Evolutionary conservation across 1,284 basidiomycete species (phyloP).

Genomic region (Trichosporon sp.): DNA sequence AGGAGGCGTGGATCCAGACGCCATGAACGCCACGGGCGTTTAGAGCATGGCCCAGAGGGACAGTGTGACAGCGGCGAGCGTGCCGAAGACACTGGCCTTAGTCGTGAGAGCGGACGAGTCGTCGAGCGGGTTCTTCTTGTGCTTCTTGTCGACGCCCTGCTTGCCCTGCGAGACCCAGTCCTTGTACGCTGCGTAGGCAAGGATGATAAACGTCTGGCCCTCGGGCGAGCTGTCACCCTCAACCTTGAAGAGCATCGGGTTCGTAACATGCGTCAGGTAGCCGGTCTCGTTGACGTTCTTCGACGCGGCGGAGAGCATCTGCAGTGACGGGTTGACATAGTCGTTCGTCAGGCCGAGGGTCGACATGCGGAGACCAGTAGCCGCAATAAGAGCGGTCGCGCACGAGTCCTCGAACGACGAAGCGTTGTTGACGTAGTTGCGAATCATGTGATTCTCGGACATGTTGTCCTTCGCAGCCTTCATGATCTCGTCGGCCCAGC

Average conservation of each 20-base stretch:
- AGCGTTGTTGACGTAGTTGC: constrained; percentile 66
- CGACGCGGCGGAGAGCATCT: constrained; percentile 34
- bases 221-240: constrained; percentile 57
- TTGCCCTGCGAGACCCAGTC: constrained; percentile 60
- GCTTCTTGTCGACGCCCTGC: constrained; percentile 47
- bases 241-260: constrained; percentile 57
- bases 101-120: neutral
- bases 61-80: neutral
- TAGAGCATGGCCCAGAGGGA: neutral
- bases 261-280: constrained; percentile 65
- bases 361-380: constrained; percentile 61
- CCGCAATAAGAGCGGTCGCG: constrained; percentile 68
- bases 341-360: constrained; percentile 41
- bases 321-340: constrained; percentile 33
- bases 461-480: constrained; percentile 40
- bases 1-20: neutral
- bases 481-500: constrained; percentile 52
- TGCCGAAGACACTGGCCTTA: neutral
- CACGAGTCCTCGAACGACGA: constrained; percentile 67
- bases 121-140: constrained; percentile 21
- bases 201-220: constrained; percentile 64
- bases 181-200: constrained; percentile 63
- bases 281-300: constrained; percentile 49
- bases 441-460: constrained; percentile 58
- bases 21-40: neutral